Conservation (phyloP, 1,284 basidiomycete species). For the Boletellus deceptivus region DNA sequence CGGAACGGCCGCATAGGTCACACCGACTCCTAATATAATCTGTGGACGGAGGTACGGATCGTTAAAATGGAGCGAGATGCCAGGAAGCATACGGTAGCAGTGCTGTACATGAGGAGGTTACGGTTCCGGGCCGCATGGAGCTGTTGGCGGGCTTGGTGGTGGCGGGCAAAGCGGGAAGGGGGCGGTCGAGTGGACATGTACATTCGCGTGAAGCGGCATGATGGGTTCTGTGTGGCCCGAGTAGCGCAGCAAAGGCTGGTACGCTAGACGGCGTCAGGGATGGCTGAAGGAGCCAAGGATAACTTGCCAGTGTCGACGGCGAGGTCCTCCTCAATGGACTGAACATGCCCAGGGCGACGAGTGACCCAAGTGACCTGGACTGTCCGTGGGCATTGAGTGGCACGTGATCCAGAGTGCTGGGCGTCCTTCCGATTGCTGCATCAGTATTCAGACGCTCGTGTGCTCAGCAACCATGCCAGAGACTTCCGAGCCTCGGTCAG, state of each 20-base stretch:
- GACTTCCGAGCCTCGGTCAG: conserved; percentile 8
- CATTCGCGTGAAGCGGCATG: background rate
- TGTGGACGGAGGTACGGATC: conserved; percentile 31
- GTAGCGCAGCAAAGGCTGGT: background rate
- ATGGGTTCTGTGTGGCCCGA: no score
- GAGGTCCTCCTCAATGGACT: background rate
- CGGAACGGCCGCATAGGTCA: conserved; percentile 95
- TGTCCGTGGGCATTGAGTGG: no score
- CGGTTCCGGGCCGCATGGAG: conserved; percentile 58
- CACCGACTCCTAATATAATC: conserved; percentile 80
- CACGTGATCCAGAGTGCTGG: conserved; percentile 19
- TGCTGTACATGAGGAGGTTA: conserved; percentile 75
- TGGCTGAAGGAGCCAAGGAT: background rate
- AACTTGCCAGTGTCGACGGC: conserved; percentile 4
- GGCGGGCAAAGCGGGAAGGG: conserved; percentile 11
- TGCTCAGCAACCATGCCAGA: conserved; percentile 16
- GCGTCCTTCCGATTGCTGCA: no score
- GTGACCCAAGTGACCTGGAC: no score
- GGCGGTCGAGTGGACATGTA: conserved; percentile 10
- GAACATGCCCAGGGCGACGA: background rate
- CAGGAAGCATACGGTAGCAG: conserved; percentile 61
- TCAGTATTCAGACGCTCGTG: background rate
- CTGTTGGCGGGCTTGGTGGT: conserved; percentile 33
- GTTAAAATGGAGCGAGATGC: background rate
- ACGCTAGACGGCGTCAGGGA: background rate